A percentile compares a stretch with the other conserved stretches of the same genome.
Evolutionary conservation across 192 early-diverging fungal species (phyloP).

Genomic region (Backusella liffmaniae): DNA sequence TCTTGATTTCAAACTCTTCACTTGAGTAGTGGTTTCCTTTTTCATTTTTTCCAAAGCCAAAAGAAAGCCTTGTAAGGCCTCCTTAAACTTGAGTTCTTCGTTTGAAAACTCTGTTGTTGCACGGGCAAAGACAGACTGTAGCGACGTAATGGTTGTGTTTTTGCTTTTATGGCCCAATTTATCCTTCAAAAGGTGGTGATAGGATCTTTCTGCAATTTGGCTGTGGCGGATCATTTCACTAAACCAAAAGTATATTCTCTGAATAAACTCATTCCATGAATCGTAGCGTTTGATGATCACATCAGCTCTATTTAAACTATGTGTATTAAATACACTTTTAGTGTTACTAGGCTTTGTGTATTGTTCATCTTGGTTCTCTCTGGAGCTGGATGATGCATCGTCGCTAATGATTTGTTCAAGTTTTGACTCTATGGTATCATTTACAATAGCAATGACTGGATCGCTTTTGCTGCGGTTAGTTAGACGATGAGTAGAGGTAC

Average conservation of each 20-base stretch:
- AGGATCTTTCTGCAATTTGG: slow-evolving; percentile 19
- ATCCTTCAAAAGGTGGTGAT: slow-evolving; percentile 13
- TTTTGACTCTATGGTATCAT: neutral
- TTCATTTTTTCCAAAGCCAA: slow-evolving; percentile 34
- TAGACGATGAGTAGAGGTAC: neutral
- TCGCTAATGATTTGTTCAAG: neutral
- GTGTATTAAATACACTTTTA: neutral
- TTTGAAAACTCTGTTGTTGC: neutral
- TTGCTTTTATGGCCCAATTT: neutral
- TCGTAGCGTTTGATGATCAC: slow-evolving; percentile 40
- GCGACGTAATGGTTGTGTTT: neutral
- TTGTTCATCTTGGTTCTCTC: neutral
- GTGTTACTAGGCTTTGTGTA: neutral
- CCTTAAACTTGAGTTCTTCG: neutral
- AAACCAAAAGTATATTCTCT: slow-evolving; percentile 39
- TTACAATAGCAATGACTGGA: neutral
- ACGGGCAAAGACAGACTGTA: neutral
- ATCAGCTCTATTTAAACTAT: slow-evolving; percentile 36
- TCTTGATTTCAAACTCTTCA: slow-evolving; percentile 35
- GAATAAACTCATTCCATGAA: slow-evolving; percentile 37
- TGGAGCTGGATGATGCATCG: neutral
- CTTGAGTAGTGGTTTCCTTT: slow-evolving; percentile 43
- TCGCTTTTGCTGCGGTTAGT: neutral
- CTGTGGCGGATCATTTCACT: slow-evolving; percentile 33
- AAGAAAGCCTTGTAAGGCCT: slow-evolving; percentile 26